phyloP scores from a whole-genome alignment of 257 asterid genomes.

The Solanum acaule region DNA sequence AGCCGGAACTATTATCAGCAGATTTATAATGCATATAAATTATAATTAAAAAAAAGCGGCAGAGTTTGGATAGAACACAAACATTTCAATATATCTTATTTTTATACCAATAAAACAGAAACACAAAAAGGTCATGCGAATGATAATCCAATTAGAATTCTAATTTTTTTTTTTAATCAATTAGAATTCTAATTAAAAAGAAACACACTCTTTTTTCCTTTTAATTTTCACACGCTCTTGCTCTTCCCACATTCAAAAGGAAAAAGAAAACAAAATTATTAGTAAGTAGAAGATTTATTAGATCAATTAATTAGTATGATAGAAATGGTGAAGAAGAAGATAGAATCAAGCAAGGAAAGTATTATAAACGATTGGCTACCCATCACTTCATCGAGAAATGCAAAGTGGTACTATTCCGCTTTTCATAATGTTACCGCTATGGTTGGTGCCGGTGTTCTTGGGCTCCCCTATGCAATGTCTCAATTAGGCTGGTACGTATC shows the following conservation, averaged over 20 bases:
- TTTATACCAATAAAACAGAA: no score
- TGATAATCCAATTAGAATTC: no score
- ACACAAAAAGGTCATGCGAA: neutral
- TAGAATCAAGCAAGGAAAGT: neutral
- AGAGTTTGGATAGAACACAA: neutral
- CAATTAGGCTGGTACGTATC: slow-evolving; percentile 36
- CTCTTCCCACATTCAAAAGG: neutral
- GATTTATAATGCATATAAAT: no score
- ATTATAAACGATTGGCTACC: slow-evolving; percentile 42
- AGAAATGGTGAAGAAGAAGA: neutral
- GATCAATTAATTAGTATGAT: neutral
- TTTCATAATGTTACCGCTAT: slow-evolving; percentile 50
- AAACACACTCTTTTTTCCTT: neutral
- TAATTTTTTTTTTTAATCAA: no score
- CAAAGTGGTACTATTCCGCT: slow-evolving; percentile 37
- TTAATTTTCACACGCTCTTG: neutral
- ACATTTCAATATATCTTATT: neutral
- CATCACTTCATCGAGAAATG: slow-evolving; percentile 25
- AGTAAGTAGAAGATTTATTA: neutral
- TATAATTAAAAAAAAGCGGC: no score
- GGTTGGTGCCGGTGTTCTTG: slow-evolving; percentile 53
- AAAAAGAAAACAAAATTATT: neutral
- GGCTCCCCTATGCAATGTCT: slow-evolving; percentile 53
- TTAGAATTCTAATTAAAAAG: neutral
- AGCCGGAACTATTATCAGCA: no score